These are phyloP conservation scores for Cronartium ribicola DNA, from an alignment of 1,284 basidiomycete species.

Conservation along the genomic window DNA sequence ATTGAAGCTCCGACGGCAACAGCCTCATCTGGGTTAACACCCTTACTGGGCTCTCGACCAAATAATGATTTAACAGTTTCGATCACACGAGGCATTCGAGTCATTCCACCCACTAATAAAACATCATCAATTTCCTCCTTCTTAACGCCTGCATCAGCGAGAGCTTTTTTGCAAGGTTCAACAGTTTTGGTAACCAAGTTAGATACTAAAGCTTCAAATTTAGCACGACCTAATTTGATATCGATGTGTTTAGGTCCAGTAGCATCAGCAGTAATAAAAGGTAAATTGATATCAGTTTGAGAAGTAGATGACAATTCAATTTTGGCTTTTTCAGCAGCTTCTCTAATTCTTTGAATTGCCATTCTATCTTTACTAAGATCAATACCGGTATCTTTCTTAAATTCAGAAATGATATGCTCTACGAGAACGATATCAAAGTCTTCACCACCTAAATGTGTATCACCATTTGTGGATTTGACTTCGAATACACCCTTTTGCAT, in stretches of 20 bases:
- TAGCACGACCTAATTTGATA: constrained; percentile 75
- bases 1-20: constrained; percentile 89
- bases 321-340: constrained; percentile 99
- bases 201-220: constrained; percentile 81
- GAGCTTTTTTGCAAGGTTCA: constrained; percentile 96
- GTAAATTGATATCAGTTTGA: constrained; percentile 92
- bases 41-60: constrained; percentile 91
- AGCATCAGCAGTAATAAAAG: constrained; percentile 93
- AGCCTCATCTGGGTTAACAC: constrained; percentile 95
- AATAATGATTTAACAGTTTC: constrained; percentile 91
- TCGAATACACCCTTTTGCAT: constrained; percentile 99
- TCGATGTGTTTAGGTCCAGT: constrained; percentile 96
- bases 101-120: constrained; percentile 97
- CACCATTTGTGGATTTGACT: constrained; percentile 98
- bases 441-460: constrained; percentile 97
- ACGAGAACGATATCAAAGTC: constrained; percentile 93
- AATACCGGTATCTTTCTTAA: constrained; percentile 86
- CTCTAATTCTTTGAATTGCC: constrained; percentile 98
- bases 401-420: constrained; percentile 79
- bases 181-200: constrained; percentile 82
- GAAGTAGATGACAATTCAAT: constrained; percentile 90
- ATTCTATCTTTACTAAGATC: constrained; percentile 81
- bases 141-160: constrained; percentile 86
- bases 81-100: constrained; percentile 89
- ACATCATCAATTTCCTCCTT: constrained; percentile 89